phyloP scores from a whole-genome alignment of 2,329 filamentous ascomycete genomes.

The Venturia effusa region DNA sequence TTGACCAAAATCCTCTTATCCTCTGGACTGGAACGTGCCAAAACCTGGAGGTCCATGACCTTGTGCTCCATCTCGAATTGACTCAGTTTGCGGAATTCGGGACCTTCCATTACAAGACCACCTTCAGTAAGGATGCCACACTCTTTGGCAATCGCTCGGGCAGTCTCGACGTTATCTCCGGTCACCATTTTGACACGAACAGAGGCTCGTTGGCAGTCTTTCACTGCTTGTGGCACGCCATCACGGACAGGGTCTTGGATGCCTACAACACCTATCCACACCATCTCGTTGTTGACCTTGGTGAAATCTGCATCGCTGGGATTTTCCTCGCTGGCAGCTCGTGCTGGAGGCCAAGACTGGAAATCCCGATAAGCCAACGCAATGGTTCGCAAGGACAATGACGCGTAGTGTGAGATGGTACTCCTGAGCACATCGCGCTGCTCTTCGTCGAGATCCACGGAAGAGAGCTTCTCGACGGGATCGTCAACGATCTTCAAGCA shows the following conservation, averaged over 20 bases:
- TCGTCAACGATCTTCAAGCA: slow-evolving; percentile 45
- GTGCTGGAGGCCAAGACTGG: slow-evolving; percentile 65
- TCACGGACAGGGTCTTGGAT: slow-evolving; percentile 72
- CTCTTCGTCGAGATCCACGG: slow-evolving; percentile 42
- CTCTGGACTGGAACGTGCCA: slow-evolving; percentile 58
- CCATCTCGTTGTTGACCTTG: slow-evolving; percentile 60
- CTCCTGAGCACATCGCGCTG: slow-evolving; percentile 49
- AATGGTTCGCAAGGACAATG: slow-evolving; percentile 72
- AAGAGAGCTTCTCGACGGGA: slow-evolving; percentile 46
- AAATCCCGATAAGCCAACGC: slow-evolving; percentile 78
- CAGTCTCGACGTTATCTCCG: slow-evolving; percentile 70
- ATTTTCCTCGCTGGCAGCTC: slow-evolving; percentile 45
- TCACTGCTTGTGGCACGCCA: slow-evolving; percentile 64
- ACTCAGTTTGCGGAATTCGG: slow-evolving; percentile 63
- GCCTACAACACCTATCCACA: slow-evolving; percentile 62
- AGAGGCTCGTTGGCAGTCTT: slow-evolving; percentile 62
- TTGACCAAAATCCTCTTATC: slow-evolving; percentile 58
- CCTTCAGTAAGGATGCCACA: slow-evolving; percentile 62
- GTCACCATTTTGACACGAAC: slow-evolving; percentile 80
- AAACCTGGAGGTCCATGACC: slow-evolving; percentile 54
- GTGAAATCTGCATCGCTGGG: slow-evolving; percentile 53
- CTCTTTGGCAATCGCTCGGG: slow-evolving; percentile 66
- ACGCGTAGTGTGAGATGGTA: slow-evolving; percentile 68
- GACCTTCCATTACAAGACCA: slow-evolving; percentile 67
- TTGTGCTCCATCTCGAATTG: slow-evolving; percentile 43